phyloP scores from a whole-genome alignment of 2,329 filamentous ascomycete genomes.

The Akanthomyces lecanii region DNA sequence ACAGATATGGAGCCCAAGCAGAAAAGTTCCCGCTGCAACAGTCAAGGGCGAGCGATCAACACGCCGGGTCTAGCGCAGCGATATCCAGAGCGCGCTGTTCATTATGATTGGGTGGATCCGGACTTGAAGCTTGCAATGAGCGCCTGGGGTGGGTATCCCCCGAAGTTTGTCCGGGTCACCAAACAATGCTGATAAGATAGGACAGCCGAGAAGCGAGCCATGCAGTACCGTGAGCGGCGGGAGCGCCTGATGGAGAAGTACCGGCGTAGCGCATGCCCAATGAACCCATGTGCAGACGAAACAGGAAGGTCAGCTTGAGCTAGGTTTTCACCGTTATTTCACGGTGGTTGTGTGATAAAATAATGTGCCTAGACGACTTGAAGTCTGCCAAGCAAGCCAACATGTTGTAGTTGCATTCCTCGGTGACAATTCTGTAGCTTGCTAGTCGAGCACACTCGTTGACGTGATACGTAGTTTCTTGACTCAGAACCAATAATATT shows the following conservation, averaged over 20 bases:
- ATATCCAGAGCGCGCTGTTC: slow-evolving; percentile 43
- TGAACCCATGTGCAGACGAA: no score
- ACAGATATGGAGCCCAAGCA: slow-evolving; percentile 34
- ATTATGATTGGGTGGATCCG: slow-evolving; percentile 41
- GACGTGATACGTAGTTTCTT: no score
- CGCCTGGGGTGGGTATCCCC: slow-evolving; percentile 36
- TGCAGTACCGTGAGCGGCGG: slow-evolving; percentile 33
- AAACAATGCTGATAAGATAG: slow-evolving; percentile 21
- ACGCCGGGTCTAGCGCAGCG: slow-evolving; percentile 36
- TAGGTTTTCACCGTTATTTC: no score
- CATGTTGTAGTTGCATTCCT: no score
- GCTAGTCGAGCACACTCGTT: no score
- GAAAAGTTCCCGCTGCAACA: slow-evolving; percentile 36
- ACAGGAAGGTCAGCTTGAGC: no score
- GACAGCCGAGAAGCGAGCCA: slow-evolving; percentile 30
- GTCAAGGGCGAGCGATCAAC: slow-evolving; percentile 32
- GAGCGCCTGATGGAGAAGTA: slow-evolving; percentile 35
- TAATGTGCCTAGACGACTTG: no score
- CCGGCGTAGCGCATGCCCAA: no score
- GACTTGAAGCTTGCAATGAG: slow-evolving; percentile 34
- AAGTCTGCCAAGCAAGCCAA: no score
- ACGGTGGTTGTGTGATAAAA: no score
- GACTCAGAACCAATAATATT: no score
- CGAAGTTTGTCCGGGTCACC: background rate
- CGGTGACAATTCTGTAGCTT: no score